Evolutionary conservation across 768 basidiomycete species (phyloP).

Genomic region (Calocybe indica): DNA sequence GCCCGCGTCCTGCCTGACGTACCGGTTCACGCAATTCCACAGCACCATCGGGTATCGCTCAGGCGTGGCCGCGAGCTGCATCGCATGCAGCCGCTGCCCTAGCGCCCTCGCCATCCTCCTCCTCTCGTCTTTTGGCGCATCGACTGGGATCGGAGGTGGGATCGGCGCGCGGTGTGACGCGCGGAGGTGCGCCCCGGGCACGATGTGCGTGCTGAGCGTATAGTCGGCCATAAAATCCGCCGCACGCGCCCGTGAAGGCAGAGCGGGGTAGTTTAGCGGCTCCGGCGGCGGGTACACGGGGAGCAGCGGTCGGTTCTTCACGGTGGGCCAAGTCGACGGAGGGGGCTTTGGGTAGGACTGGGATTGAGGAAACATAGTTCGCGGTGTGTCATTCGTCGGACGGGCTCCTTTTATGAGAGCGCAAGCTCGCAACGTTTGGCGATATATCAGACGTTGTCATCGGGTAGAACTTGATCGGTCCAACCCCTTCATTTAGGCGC

Average conservation of each 20-base stretch:
- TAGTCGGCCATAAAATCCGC: constrained; percentile 29
- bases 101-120: constrained; percentile 17
- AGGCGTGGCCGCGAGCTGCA: constrained; percentile 25
- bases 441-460: too few relatives aligned
- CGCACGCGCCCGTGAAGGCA: constrained; percentile 33
- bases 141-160: constrained; percentile 22
- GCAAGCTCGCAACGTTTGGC: too few relatives aligned
- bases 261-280: constrained; percentile 22
- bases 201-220: constrained; percentile 44
- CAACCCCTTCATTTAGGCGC: too few relatives aligned
- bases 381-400: too few relatives aligned
- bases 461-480: too few relatives aligned
- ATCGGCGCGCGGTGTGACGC: constrained; percentile 32
- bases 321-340: constrained; percentile 20
- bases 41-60: constrained; percentile 38
- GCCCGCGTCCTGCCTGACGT: constrained; percentile 34
- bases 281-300: constrained; percentile 34
- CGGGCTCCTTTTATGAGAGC: too few relatives aligned
- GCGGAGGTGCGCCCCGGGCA: constrained; percentile 52
- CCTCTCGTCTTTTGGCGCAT: constrained; percentile 30
- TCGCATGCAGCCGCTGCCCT: constrained; percentile 16
- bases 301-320: constrained; percentile 19
- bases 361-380: too few relatives aligned
- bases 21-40: constrained; percentile 73
- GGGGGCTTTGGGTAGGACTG: constrained; percentile 16